Evolutionary conservation across 306 rosid species (phyloP).

Genomic region (Potentilla sterilis): DNA sequence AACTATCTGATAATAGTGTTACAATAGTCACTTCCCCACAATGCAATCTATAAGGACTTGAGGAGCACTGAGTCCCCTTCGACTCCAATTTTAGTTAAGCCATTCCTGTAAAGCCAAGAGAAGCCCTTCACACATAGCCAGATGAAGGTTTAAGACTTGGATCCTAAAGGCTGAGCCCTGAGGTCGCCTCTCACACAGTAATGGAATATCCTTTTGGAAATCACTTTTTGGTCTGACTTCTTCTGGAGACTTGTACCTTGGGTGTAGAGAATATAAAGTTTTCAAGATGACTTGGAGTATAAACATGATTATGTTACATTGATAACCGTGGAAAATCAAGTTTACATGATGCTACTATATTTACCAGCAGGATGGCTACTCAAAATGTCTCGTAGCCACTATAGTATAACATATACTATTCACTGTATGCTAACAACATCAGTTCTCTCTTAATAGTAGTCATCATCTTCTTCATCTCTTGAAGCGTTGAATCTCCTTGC

Average conservation of each 20-base stretch:
- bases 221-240: not conserved
- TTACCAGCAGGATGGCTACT: not conserved
- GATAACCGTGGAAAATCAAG: not conserved
- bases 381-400: not conserved
- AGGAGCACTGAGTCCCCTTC: not conserved
- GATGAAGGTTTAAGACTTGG: not conserved
- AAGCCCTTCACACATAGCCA: not conserved
- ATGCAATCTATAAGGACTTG: not conserved
- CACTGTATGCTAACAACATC: not conserved
- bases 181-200: not conserved
- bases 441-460: constrained; percentile 22
- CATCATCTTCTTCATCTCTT: constrained; percentile 47
- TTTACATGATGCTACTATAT: constrained; percentile 8
- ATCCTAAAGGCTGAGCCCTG: not conserved
- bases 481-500: constrained; percentile 62
- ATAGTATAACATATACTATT: not conserved
- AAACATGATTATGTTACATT: not conserved
- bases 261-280: not conserved
- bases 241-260: not conserved
- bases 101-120: not conserved
- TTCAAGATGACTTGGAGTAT: not conserved
- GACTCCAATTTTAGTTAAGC: not conserved
- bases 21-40: not conserved
- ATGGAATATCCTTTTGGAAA: not conserved
- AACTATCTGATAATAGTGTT: too few relatives aligned